Base-by-base conservation (phyloP, 2,329 filamentous ascomycete species). In the Aspergillus jensenii region DNA sequence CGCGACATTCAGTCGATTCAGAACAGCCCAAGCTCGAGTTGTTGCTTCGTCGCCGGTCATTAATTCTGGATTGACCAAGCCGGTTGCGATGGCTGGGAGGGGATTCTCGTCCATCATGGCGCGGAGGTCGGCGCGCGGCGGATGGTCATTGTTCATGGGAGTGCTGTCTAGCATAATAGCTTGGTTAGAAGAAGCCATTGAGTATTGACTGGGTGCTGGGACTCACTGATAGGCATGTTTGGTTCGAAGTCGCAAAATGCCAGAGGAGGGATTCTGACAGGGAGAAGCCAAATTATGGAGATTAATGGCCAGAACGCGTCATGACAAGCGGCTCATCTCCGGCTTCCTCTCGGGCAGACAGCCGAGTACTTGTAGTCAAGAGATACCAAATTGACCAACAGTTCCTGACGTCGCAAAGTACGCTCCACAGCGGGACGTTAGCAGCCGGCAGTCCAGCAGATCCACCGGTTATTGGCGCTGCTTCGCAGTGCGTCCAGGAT, bases 1-100 rank as follows among this genome's bases (percentile, higher is more conserved):
- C 9, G 65, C 64, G 19, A 49, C 23, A 50, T 59, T 66, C 45
- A 51, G 23, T 31, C 9, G 33, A 23, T 41, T 4, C 12, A 51
- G 48, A 31, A 51, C 15, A 25, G 6, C 21, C 15, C 23, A 21
- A 6, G 37, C 48, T 15, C 41, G 37, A 0, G 23, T 17, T 11
- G 37, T 51, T 14, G 48, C 35, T 31, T 12, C 23, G 15, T 41
- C 48, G 3, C 48, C 48, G 11, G 35, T 21, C 15, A 51, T 51
- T 11, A 21, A 40, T 3, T 15, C 7, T 0, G 48, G 21, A 11
- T 51, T n/a, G 23, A 51, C 12, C n/a, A 41, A 21, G 2, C 33
- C 14, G 5, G 4, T 35, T 1, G 21, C 4, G 5, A 51, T n/a
- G 3, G 23, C 2, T n/a, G 35, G 48, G 9, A 51, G 31, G 35